phyloP scores from a whole-genome alignment of 2,329 filamentous ascomycete species.

The Cordyceps sp. region DNA sequence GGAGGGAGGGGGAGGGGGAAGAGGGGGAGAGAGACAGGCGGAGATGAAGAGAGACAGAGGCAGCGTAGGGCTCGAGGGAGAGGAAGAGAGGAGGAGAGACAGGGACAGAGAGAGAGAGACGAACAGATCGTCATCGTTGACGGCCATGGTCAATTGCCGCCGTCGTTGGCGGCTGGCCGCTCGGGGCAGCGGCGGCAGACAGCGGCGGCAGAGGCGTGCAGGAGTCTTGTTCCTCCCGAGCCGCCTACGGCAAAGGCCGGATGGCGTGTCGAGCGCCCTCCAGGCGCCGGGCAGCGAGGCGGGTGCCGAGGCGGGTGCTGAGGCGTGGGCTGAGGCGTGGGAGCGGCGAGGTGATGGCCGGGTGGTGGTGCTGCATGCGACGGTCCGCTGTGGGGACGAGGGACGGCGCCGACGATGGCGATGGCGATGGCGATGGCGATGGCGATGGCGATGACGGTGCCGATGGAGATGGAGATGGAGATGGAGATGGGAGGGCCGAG shows the following conservation, averaged over 20 bases:
- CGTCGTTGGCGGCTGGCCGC: constrained; percentile 2
- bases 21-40: too few species aligned
- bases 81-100: too few species aligned
- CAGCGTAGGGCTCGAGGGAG: too few species aligned
- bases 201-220: too few species aligned
- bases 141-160: constrained; percentile 26
- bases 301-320: not conserved
- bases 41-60: not conserved
- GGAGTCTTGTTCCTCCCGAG: too few species aligned
- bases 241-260: too few species aligned
- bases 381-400: too few species aligned
- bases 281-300: too few species aligned
- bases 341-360: not conserved
- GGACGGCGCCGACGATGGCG: too few species aligned
- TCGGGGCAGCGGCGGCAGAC: constrained; percentile 1
- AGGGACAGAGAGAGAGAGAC: constrained; percentile 7
- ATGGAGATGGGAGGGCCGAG: not conserved
- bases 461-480: not conserved
- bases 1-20: not conserved
- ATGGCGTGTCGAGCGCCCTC: too few species aligned
- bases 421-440: not conserved
- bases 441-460: not conserved
- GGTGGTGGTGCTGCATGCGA: not conserved
- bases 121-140: constrained; percentile 35
- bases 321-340: not conserved